Base-by-base conservation (phyloP, 176 grass and related monocot genomes). In the Leersia perrieri region DNA sequence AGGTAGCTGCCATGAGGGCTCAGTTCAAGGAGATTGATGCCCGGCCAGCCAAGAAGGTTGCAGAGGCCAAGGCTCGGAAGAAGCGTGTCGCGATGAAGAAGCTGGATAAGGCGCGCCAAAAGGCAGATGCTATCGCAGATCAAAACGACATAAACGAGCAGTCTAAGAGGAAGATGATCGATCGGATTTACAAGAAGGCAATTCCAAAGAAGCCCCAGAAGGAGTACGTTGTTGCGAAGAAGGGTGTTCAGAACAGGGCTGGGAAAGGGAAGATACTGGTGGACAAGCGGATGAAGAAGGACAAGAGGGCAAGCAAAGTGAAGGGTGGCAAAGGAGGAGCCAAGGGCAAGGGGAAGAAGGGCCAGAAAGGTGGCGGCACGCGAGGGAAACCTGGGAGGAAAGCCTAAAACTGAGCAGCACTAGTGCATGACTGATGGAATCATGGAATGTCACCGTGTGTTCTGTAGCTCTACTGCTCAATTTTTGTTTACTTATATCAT, bases 201-300 rank as follows among this genome's bases (percentile, higher is more conserved):
- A 66, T 84, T 9, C 89, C 96, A 15, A 99, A 95, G 88, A 93
- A 77, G 41, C 93, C 96, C 26, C 79, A 91, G 63, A 93, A 93
- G 82, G 96, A 99, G 76, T 99, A 99, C 0, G 96, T 99, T 12
- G 96, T 95, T 27, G 96, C 93, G 1, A 99, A 93, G 87, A 99
- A 99, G 79, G 93, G 93, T 0, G 96, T 99, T 63, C 65, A 75
- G 63, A 44, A 95, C 57, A 85, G 95, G 57, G 78, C 79, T 16
- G 66, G 25, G n/a, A 58, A 58, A 58, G 91, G 78, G 5, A 77
- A 34, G 0, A 82, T 53, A 53, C 49, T 53, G 49, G 49, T 53
- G 49, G 49, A 53, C 3, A 53, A 53, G 49, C 18, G 87, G 31
- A 94, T 86, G 90, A 85, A 74, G 31, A 88, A 89, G 80, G 88